Conservation (phyloP, 108 stramenopile genomes). For the Conticribra guillardii region DNA sequence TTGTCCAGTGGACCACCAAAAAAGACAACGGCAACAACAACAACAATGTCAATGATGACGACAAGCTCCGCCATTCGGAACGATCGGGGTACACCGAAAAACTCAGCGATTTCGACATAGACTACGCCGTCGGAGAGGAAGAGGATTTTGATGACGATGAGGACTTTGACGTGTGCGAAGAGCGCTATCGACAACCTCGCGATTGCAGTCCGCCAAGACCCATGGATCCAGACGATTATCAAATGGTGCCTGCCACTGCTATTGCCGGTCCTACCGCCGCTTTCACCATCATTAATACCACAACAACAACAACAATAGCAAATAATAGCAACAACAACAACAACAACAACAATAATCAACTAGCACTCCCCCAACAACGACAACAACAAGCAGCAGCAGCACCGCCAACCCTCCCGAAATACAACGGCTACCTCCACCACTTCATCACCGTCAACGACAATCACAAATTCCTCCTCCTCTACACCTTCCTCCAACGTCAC, state of each 20-base stretch:
- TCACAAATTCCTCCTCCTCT: slow-evolving; percentile 45
- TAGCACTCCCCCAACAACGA: slow-evolving; percentile 1
- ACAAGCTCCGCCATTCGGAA: not conserved
- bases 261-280: not conserved
- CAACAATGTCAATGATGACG: not conserved
- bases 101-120: not conserved
- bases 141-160: not conserved
- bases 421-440: slow-evolving; percentile 32
- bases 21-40: not conserved
- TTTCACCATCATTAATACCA: not conserved
- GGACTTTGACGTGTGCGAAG: no score
- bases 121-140: no score
- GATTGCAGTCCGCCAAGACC: no score
- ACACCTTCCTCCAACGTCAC: slow-evolving; percentile 41
- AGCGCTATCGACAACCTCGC: not conserved
- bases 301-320: no score
- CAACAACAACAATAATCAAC: not conserved
- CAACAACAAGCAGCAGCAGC: not conserved
- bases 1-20: no score
- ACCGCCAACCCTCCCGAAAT: slow-evolving; percentile 4
- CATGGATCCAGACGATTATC: not conserved
- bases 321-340: no score
- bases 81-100: not conserved
- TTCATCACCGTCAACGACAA: slow-evolving; percentile 45
- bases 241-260: not conserved